Base-by-base conservation (phyloP, 2,329 filamentous ascomycete genomes). In the Mycosphaerella arachidis region DNA sequence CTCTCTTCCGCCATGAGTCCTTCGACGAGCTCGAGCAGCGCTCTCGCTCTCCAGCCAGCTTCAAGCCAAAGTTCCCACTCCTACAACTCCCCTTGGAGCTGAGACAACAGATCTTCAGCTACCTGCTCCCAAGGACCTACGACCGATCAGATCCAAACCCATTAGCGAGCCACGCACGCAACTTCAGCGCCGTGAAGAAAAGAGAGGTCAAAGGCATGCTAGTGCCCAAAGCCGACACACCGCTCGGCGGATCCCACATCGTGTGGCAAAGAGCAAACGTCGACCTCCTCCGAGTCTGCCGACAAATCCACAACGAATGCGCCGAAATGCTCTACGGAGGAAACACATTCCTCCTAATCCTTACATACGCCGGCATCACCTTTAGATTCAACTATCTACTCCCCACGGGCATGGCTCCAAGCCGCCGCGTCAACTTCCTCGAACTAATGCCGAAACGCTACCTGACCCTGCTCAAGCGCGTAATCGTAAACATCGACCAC, bases 371-470 rank as follows among this genome's bases (percentile, higher is more conserved):
- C 48, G 67, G 66, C n/a, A 76, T 81, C 45, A 70, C 71, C 6
- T 81, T 81, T 51, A 70, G 75, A 18, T 78, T 76, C 60, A 71
- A 75, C 7, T 81, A 77, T 74, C 66, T 76, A 24, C 68, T 77
- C n/a, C 69, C 73, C 20, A 67, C 67, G 3, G 76, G 74, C 4
- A 66, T 79, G 43, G 74, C 75, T 31, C 78, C 77, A 1, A 77
- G 70, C 52, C 68, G 73, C 3, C 67, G 70, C 3, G 75, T 74
- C 54, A 61, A 67, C 12, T 80, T 80, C 59, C 68, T 81, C 9
- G 73, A 76, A 20, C 69, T 76, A 18, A 74, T 81, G 51, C 73
- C 76, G 6, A 66, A 70, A 60, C 66, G 71, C 35, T 80, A 80
- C 63, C 56, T 80, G 55, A 53, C 73, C 48, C 63, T 75, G 20